Evolutionary conservation across 169 alveolate species (phyloP).

Genomic region (Plasmodium inui): DNA sequence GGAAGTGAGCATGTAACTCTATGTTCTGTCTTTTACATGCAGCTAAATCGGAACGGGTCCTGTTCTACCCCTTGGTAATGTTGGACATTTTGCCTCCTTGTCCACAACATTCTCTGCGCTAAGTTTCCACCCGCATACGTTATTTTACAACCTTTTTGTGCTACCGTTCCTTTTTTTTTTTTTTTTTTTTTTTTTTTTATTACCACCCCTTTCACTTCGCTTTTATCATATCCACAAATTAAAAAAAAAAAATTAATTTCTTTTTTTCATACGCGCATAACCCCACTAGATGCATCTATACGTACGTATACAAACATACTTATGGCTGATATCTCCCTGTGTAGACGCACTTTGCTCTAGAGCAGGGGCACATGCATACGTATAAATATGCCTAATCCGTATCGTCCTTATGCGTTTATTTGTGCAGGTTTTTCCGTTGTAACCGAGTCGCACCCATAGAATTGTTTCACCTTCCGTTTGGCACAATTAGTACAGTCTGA

Average conservation of each 20-base stretch:
- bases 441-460: neutral
- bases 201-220: neutral
- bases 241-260: too few species aligned
- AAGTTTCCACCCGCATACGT: neutral
- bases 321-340: neutral
- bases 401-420: neutral
- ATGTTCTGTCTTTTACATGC: neutral
- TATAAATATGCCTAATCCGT: neutral
- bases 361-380: neutral
- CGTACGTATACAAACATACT: neutral
- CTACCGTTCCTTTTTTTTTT: neutral
- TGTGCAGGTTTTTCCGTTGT: neutral
- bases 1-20: neutral
- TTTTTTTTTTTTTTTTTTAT: too few species aligned
- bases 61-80: neutral
- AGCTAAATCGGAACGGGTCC: neutral
- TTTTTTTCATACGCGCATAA: neutral
- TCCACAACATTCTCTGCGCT: too few species aligned
- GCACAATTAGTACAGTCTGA: neutral
- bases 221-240: neutral
- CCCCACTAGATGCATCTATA: neutral
- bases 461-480: neutral
- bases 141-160: neutral
- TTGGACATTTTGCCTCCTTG: neutral
- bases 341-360: too few species aligned